Conservation (phyloP, 2,329 filamentous ascomycete genomes). For the Penicillium sp. region DNA sequence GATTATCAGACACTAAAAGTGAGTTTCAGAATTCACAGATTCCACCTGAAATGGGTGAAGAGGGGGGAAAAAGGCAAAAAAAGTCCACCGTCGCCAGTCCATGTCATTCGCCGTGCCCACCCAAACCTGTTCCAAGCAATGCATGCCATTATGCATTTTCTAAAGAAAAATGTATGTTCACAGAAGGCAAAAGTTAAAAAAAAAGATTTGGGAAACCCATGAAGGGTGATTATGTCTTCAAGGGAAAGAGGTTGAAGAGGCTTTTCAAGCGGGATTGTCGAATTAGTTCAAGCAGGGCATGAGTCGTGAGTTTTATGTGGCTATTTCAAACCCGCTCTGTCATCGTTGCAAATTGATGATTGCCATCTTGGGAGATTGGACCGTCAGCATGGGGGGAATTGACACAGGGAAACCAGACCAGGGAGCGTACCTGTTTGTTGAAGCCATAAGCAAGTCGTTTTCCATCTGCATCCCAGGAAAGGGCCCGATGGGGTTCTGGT, state of each 20-base stretch:
- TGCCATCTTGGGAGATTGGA: conserved; percentile 30
- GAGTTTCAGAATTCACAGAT: conserved; percentile 12
- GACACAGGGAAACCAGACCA: conserved; percentile 1
- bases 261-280: background rate
- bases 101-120: conserved; percentile 28
- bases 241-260: conserved; percentile 2
- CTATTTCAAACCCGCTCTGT: conserved; percentile 12
- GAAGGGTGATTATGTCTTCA: conserved; percentile 9
- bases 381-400: background rate
- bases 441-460: conserved; percentile 52
- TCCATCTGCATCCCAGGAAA: conserved; percentile 56
- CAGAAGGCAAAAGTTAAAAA: conserved; percentile 18
- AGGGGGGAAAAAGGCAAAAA: conserved; percentile 6
- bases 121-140: conserved; percentile 25
- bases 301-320: conserved; percentile 6
- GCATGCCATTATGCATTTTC: conserved; percentile 34
- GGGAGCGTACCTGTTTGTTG: conserved; percentile 46
- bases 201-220: background rate
- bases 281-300: conserved; percentile 6
- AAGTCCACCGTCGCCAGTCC: conserved; percentile 23
- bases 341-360: conserved; percentile 42
- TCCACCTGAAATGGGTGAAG: conserved; percentile 9
- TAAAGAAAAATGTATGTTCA: conserved; percentile 30
- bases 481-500: conserved; percentile 36
- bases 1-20: conserved; percentile 14